Base-by-base conservation (phyloP, 805 yeast species). In the Lipomyces sp. region DNA sequence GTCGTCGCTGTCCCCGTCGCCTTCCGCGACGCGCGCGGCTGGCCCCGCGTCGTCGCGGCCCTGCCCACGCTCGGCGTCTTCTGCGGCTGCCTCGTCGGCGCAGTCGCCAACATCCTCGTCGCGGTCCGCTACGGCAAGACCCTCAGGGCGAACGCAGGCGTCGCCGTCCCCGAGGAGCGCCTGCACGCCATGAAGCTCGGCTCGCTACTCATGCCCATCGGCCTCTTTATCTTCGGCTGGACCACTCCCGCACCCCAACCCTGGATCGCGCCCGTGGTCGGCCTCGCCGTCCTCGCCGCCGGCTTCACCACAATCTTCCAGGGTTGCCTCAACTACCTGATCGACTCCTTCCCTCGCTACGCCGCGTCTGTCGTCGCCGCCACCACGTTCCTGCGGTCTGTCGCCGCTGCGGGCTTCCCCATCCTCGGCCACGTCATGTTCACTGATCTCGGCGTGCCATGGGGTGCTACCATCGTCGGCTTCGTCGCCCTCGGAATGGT, bases 361-460 rank as follows among this genome's bases (percentile, higher is more conserved):
- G 79, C 84, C 7, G 86, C 86, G 1, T 77, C 83, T 13, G 83
- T 84, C 2, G 70, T 81, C 48, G 84, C 86, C 2, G 84, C 81
- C 4, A 80, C 80, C 56, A 78, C 85, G 1, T 76, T 81, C 49
- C 63, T 77, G 43, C 72, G 86, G 63, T 79, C 84, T 0, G 65
- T 74, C 4, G 75, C 80, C 65, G 86, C 80, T 28, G 83, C 80
- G 29, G 76, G 73, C 1, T 81, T 82, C 72, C 86, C 86, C 19
- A 66, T 81, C 41, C 80, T 81, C 62, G 77, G 82, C 2, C 63
- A 68, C 31, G 76, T 73, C 51, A 72, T 81, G 78, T 80, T 79
- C 62, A 64, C 62, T 21, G 72, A 72, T 46, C 61, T 81, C 62
- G 74, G 78, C 2, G 74, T 75, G 35, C 71, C 73, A 49, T 80